These are phyloP conservation scores for Mycena amicta DNA, from an alignment of 768 basidiomycete species.

Conservation along the genomic window DNA sequence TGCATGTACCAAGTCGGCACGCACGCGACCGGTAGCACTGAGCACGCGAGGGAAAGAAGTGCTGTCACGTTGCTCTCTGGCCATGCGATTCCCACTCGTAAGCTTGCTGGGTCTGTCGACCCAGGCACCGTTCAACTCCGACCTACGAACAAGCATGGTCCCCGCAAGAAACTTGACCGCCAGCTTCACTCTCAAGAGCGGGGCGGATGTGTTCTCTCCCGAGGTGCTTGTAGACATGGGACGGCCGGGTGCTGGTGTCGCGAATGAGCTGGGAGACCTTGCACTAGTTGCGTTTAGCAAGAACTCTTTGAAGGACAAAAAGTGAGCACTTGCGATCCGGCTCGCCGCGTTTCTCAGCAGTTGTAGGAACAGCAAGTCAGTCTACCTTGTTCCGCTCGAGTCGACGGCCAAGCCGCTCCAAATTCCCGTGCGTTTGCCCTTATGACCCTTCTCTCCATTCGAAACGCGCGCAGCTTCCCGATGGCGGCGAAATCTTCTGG, in stretches of 20 bases:
- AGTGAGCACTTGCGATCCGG: conserved; percentile 45
- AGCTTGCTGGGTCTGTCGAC: conserved; percentile 56
- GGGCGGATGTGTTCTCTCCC: conserved; percentile 65
- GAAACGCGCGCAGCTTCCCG: conserved; percentile 45
- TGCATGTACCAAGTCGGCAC: too few species aligned
- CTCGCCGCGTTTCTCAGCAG: background rate
- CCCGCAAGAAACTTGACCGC: conserved; percentile 25
- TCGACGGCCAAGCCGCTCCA: conserved; percentile 51
- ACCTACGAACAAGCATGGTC: conserved; percentile 30
- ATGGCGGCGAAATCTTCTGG: conserved; percentile 82
- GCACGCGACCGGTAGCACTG: too few species aligned
- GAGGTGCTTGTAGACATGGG: conserved; percentile 70
- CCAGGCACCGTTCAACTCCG: conserved; percentile 48
- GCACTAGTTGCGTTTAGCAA: conserved; percentile 66
- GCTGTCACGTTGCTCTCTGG: background rate
- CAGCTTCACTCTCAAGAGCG: conserved; percentile 63
- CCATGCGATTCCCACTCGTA: conserved; percentile 52
- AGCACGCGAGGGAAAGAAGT: conserved; percentile 37
- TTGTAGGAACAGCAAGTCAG: conserved; percentile 68
- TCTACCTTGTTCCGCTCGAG: conserved; percentile 63
- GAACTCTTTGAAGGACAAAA: conserved; percentile 73
- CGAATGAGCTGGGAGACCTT: conserved; percentile 71
- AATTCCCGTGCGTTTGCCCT: conserved; percentile 47
- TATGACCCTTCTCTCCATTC: background rate
- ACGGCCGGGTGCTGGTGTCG: conserved; percentile 65